phyloP scores from a whole-genome alignment of 2,329 filamentous ascomycete genomes.

The Aphanoascus verrucosus region DNA sequence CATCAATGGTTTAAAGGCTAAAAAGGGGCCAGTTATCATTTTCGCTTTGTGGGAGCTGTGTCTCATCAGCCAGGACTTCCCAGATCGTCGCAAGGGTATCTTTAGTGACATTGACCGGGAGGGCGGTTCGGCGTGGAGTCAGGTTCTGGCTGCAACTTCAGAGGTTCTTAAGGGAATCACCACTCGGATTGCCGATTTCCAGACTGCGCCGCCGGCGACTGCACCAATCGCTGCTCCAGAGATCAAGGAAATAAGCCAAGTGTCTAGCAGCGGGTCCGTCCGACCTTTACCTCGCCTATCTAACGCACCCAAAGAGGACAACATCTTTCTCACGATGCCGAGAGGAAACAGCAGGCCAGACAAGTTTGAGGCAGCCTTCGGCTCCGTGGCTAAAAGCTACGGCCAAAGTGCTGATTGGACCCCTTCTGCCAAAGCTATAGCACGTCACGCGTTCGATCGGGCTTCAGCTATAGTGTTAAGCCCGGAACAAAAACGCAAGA shows the following conservation, averaged over 20 bases:
- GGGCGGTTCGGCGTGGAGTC: constrained; percentile 69
- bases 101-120: constrained; percentile 79
- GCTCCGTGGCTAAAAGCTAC: constrained; percentile 37
- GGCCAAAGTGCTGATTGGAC: constrained; percentile 38
- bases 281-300: constrained; percentile 42
- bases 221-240: constrained; percentile 17
- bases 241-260: constrained; percentile 35
- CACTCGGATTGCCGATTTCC: constrained; percentile 53
- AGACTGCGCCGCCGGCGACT: constrained; percentile 34
- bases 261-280: constrained; percentile 23
- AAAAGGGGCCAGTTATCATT: constrained; percentile 64
- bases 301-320: constrained; percentile 39
- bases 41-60: constrained; percentile 90
- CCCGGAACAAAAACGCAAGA: constrained; percentile 31
- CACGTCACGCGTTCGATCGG: constrained; percentile 30
- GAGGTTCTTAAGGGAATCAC: constrained; percentile 58
- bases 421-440: constrained; percentile 30
- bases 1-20: constrained; percentile 69
- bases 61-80: constrained; percentile 64
- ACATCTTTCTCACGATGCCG: constrained; percentile 37
- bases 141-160: constrained; percentile 61
- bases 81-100: constrained; percentile 66
- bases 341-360: constrained; percentile 29
- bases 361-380: constrained; percentile 33
- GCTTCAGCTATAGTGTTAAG: constrained; percentile 32